Evolutionary conservation across 2,329 filamentous ascomycete genomes (phyloP), one percentile per base, ranked within the genome.

Genomic region (Paracamarosporium sp.): DNA sequence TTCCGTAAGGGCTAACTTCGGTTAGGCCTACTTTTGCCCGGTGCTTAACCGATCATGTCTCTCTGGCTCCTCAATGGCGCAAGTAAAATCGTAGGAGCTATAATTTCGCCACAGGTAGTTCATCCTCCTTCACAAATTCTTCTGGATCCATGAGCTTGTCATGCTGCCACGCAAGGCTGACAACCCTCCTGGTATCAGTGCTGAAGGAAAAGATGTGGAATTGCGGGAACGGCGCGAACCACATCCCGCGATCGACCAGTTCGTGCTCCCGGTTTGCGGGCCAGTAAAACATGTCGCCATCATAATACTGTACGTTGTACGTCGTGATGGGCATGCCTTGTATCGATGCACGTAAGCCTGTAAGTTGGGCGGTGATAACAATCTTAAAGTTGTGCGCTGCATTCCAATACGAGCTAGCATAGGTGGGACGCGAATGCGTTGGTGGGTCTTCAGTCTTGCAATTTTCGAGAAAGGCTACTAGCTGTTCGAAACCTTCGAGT

Each of bases 231-330:
- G 35, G 50, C 3, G n/a, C 30, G 15, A 36, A 36, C 50, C 35
- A 53, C 55, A 57, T 57, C 13, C 20, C 55, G 24, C 47, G 38
- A 11, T 52, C 40, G 25, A 48, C 53, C 4, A 57, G 11, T 40
- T 61, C 58, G 13, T 44, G 17, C 1, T 63, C 55, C 27, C 61
- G 41, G 33, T 59, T 38, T 3, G 45, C 61, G 7, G 22, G 11
- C 58, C 58, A 63, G 35, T 51, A 61, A 30, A 63, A 63, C 15
- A 48, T 57, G 53, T 63, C 55, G 4, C 55, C 52, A 40, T 63
- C 53, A 5, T 13, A 59, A 3, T 55, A 58, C 4, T 20, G 20
- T 25, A 63, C 27, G 1, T 54, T 24, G 35, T 57, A 62, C 6
- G 41, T 33, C 12, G 7, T 51, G 27, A 40, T 55, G 50, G 44